Evolutionary conservation across 202 grass and related monocot species (phyloP).

Genomic region (Zizania palustris): DNA sequence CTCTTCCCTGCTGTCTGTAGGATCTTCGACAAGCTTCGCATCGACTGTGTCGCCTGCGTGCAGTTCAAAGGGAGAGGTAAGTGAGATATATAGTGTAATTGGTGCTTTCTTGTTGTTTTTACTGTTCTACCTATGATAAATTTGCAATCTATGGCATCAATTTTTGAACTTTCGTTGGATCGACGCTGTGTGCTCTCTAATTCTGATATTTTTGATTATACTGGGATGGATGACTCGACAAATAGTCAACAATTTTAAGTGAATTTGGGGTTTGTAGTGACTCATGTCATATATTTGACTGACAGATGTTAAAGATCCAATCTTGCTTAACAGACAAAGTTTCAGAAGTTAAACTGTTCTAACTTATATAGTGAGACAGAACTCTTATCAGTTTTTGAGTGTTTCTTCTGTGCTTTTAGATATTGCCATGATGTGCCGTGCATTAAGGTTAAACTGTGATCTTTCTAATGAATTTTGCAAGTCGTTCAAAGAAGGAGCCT

Average conservation of each 20-base stretch:
- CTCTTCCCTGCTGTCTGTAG: slow-evolving; percentile 37
- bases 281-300: no score
- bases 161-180: neutral
- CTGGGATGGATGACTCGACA: neutral
- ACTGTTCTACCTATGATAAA: neutral
- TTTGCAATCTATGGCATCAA: neutral
- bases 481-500: slow-evolving; percentile 79
- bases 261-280: no score
- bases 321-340: neutral
- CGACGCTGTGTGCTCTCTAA: neutral
- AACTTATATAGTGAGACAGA: neutral
- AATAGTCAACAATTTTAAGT: neutral
- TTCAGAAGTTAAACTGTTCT: neutral
- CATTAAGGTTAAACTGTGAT: neutral
- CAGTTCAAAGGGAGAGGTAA: slow-evolving; percentile 95
- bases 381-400: neutral
- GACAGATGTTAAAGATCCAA: neutral
- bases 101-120: neutral
- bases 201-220: neutral
- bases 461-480: slow-evolving; percentile 29
- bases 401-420: neutral
- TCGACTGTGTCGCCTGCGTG: slow-evolving; percentile 67
- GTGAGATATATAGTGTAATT: slow-evolving; percentile 4
- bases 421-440: neutral
- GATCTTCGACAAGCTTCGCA: slow-evolving; percentile 81